Base-by-base conservation (phyloP, 257 asterid species). In the Linderniella brevidens region DNA sequence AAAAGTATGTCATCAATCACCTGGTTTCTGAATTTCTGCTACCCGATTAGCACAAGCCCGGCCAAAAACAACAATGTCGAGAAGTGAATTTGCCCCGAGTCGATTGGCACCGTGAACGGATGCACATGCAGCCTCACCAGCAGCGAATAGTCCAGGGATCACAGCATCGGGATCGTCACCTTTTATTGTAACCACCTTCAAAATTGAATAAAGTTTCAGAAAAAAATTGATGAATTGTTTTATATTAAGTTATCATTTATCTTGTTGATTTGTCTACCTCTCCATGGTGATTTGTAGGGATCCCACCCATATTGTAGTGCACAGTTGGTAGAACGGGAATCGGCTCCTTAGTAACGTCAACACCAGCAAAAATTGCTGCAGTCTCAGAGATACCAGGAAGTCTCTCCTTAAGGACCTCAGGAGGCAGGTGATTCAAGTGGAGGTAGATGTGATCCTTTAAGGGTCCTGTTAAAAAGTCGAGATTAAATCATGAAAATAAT, bases 41-140 rank as follows among this genome's bases (percentile, higher is more conserved):
- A 80, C 93, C 66, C 88, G 60, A 56, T 80, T 80, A 43, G 93
- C 93, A 63, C 93, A 77, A 35, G 93, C 93, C 58, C 93, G 75
- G 8, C 93, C 93, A 71, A 80, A 80, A 17, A 80, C 93, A 50
- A 80, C 88, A 65, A 80, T 80, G 50, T 80, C 88, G 11, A 80
- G 84, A 61, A 80, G 93, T 46, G 93, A 80, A 71, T 80, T 80
- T 37, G 93, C 93, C 52, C 93, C 93, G 59, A 80, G 93, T 49
- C 88, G 69, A 64, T 80, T 80, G 60, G 93, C 88, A 14, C 93
- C 93, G 46, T 80, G 93, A 46, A 80, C 93, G 9, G 93, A 80
- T 44, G 93, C 93, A 60, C 93, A 77, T 35, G 93, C 80, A 44
- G 93, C 88, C 65, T 80, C 93, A 44, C 93, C 93, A 67, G 93